Base-by-base conservation (phyloP, 768 basidiomycete species). In the Leccinum subgranulosum region DNA sequence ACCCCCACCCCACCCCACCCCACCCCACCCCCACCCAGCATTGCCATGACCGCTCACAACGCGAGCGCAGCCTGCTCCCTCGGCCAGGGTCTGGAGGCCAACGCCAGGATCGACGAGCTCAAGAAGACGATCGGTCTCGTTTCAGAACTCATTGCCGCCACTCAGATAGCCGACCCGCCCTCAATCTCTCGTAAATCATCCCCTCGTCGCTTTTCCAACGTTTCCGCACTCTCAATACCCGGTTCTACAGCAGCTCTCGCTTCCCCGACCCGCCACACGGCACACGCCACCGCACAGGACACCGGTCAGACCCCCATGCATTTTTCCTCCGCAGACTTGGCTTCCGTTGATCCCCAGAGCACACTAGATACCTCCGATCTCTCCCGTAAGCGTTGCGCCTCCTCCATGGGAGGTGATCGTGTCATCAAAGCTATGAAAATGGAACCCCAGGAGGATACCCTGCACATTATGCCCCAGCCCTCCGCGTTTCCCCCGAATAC, bases 31-130 rank as follows among this genome's bases (percentile, higher is more conserved):
- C 57, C 60, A 54, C 60, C 43, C 64, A 87, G 86, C 69, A 85
- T 87, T 62, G 83, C 81, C 43, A 77, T 81, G 54, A 84, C 84
- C 15, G 84, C 85, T 39, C 76, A 79, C 53, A 81, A 82, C 46
- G 85, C 83, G 45, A 81, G 78, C 43, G 76, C 76, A 39, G 79
- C 79, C 33, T 85, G 81, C 60, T 74, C 73, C 28, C 59, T 69
- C 15, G 79, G 72, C n/a, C 78, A 81, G 60, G 77, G 76, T 51
- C 59, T 74, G 8, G 79, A 81, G 62, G 80, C 81, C 6, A 75
- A 76, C 41, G 76, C 68, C 28, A 81, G 80, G 63, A 79, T 86
- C 54, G 81, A 79, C 64, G 78, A 84, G 57, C 76, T 86, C 63
- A 83, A 75, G 65, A 77, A 79, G 66, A 79, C 81, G 34, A 80